Evolutionary conservation across 352 stramenopile genomes (phyloP), one percentile per base, ranked within the genome.

Genomic region (Globisporangium camurandrum): DNA sequence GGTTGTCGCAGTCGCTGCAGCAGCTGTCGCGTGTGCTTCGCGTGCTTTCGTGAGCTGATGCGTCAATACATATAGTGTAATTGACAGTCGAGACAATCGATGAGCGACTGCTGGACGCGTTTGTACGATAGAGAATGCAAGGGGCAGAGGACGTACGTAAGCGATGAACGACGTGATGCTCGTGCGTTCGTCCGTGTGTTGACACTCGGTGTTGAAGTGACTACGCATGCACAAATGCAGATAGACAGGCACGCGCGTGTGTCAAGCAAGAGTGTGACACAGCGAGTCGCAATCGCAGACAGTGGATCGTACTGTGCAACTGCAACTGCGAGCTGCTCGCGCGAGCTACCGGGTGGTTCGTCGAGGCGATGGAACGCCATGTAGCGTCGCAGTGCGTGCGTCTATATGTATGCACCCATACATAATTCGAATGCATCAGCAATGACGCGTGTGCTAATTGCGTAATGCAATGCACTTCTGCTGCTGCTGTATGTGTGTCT

Each of bases 181-280:
- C 16, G 58, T 59, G 27, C 64, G 57, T 61, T 91, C 80, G 37
- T 91, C 73, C 4, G 71, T 56, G 23, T 62, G 67, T 40, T 83
- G 69, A 57, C 76, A 83, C 39, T 72, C 71, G n/a, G 86, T 59
- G 17, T 68, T 71, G 51, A 88, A 88, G 57, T 88, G 79, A 27
- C 78, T 87, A 46, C 20, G 24, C 22, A n/a, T 4, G 24, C 47
- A 37, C 16, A 54, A 64, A 55, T 3, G 17, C 46, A 11, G 19
- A 19, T 16, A 49, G 19, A 43, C 41, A 56, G 22, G n/a, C n/a
- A n/a, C n/a, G n/a, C n/a, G n/a, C n/a, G n/a, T n/a, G n/a, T 33
- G 37, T 33, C 27, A 57, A 19, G 12, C 34, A 9, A 37, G 31
- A 34, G 30, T 34, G 30, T 34, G 30, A 34, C 12, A 8, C 8